phyloP scores from a whole-genome alignment of 2,329 filamentous ascomycete species.

The Sarocladiaceae sp. region DNA sequence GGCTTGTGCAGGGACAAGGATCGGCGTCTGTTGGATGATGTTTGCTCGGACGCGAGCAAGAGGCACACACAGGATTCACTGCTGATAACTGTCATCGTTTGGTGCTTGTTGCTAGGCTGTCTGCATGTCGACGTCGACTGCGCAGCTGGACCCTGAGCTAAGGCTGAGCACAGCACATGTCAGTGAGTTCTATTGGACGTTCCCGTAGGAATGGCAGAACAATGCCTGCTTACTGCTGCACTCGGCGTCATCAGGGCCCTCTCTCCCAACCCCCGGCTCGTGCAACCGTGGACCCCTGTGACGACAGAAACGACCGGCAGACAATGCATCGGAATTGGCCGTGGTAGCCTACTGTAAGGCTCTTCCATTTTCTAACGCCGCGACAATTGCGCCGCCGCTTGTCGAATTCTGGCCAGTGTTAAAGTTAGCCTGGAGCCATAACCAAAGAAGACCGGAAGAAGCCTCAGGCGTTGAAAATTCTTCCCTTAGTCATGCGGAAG shows the following conservation, averaged over 20 bases:
- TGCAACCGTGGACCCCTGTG: conserved; percentile 3
- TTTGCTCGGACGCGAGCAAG: not conserved
- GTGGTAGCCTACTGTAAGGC: not conserved
- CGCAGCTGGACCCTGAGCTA: not conserved
- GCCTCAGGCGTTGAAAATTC: not conserved
- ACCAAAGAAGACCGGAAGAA: not conserved
- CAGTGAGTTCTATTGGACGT: not conserved
- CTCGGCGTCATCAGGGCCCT: conserved; percentile 1
- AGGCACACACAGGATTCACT: not conserved
- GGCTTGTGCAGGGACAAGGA: conserved; percentile 1
- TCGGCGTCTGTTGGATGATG: not conserved
- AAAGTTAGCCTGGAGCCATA: too few relatives aligned
- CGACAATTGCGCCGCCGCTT: too few relatives aligned
- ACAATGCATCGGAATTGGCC: not conserved
- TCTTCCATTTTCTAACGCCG: too few relatives aligned
- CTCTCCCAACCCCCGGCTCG: not conserved
- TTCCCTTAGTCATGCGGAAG: not conserved
- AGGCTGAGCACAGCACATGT: not conserved
- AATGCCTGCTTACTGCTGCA: not conserved
- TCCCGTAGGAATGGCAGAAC: conserved; percentile 1
- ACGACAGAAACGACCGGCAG: not conserved
- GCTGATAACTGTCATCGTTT: not conserved
- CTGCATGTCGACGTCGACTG: conserved; percentile 4
- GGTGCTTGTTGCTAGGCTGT: not conserved
- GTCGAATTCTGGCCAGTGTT: too few relatives aligned